phyloP scores from a whole-genome alignment of 2,329 filamentous ascomycete genomes.

The Pseudogymnoascus verrucosus region DNA sequence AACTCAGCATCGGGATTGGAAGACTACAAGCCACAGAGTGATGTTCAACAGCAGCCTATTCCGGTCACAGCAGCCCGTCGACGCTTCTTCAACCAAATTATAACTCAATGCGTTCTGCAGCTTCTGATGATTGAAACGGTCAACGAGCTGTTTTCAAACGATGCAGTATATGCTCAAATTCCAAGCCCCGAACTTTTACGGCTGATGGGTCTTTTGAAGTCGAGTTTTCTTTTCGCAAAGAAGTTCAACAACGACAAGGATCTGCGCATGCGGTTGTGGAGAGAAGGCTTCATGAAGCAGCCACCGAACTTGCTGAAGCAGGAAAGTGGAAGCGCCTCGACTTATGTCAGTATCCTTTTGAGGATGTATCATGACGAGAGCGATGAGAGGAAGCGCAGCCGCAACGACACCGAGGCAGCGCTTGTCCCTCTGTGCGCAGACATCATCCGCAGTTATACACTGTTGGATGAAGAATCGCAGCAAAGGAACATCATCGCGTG shows the following conservation, averaged over 20 bases:
- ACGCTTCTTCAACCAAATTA: conserved; percentile 98
- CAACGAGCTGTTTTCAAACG: conserved; percentile 96
- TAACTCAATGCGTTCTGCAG: conserved; percentile 94
- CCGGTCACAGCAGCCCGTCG: conserved; percentile 88
- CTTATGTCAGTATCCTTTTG: conserved; percentile 92
- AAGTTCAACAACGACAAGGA: conserved; percentile 98
- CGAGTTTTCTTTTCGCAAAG: conserved; percentile 92
- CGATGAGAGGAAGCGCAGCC: conserved; percentile 70
- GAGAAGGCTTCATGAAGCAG: conserved; percentile 99
- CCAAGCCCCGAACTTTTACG: conserved; percentile 82
- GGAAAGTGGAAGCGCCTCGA: conserved; percentile 84
- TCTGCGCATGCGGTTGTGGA: conserved; percentile 85
- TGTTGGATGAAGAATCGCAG: conserved; percentile 90
- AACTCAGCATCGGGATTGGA: conserved; percentile 39
- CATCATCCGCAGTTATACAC: conserved; percentile 78
- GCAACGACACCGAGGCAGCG: conserved; percentile 79
- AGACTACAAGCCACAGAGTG: conserved; percentile 74
- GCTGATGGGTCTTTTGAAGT: conserved; percentile 90
- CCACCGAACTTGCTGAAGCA: conserved; percentile 96
- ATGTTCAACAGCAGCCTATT: conserved; percentile 76
- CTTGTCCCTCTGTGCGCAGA: conserved; percentile 92
- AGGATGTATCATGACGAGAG: conserved; percentile 92
- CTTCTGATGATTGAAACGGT: conserved; percentile 99
- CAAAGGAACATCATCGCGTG: conserved; percentile 95
- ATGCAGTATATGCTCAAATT: conserved; percentile 87